A percentile compares a stretch with the other conserved stretches of the same genome.
These are phyloP conservation scores for Cupressus sempervirens DNA, from an alignment of 75 land plant species.

Conservation along the genomic window DNA sequence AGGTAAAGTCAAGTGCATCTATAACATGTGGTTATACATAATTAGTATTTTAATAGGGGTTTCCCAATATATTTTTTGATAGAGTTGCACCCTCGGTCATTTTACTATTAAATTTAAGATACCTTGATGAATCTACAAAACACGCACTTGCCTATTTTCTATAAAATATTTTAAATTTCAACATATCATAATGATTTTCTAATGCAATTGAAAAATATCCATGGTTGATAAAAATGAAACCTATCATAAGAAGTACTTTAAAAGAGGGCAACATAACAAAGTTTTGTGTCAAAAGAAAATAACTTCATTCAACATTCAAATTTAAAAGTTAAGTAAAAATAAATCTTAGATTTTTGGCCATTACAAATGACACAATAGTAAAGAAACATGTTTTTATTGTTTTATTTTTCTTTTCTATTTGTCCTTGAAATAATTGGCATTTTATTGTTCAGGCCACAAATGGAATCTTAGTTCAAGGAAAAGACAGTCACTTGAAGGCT, in stretches of 20 bases:
- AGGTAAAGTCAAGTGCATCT: slow-evolving; percentile 27
- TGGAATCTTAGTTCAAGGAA: slow-evolving; percentile 3
- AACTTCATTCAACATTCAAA: neutral
- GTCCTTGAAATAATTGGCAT: neutral
- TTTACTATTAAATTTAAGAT: neutral
- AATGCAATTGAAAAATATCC: neutral
- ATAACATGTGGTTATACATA: neutral
- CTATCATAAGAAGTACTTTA: neutral
- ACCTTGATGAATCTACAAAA: neutral
- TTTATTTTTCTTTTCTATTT: neutral
- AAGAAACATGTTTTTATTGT: neutral
- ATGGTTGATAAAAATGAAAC: neutral
- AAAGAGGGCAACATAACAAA: neutral
- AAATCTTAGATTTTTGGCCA: neutral
- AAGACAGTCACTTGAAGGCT: neutral
- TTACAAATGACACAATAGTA: neutral
- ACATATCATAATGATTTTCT: neutral
- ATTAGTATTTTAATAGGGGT: neutral
- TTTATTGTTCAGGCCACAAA: neutral
- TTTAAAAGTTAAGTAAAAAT: neutral
- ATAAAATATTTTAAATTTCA: neutral
- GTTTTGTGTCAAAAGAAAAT: neutral
- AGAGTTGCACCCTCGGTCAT: neutral
- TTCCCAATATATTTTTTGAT: neutral
- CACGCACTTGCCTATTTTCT: neutral